These are phyloP conservation scores for Gossypioides kirkii DNA, from an alignment of 345 rosid genomes.

Conservation along the genomic window DNA sequence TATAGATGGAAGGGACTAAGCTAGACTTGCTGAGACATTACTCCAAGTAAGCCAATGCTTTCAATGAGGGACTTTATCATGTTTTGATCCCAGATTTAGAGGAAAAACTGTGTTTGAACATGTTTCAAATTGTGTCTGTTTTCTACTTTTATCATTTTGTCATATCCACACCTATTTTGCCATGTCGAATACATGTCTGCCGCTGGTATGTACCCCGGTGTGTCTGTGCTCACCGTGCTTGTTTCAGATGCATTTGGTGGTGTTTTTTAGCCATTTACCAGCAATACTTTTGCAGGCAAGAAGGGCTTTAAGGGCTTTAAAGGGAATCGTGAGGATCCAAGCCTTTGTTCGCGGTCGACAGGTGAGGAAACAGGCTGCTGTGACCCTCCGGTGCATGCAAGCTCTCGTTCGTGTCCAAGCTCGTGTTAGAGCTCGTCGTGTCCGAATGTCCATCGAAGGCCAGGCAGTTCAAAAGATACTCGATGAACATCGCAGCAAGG, in stretches of 20 bases:
- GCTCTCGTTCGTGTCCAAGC: conserved; percentile 96
- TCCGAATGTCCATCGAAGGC: conserved; percentile 78
- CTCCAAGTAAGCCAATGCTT: too few species aligned
- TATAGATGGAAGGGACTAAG: not conserved
- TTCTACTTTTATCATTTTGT: too few species aligned
- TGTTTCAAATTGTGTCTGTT: too few species aligned
- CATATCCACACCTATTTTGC: too few species aligned
- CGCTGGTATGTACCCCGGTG: too few species aligned
- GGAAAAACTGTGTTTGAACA: too few species aligned
- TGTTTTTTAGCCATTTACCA: not conserved
- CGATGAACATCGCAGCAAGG: conserved; percentile 52
- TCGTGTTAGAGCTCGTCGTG: conserved; percentile 87
- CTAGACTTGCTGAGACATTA: not conserved
- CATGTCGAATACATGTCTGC: too few species aligned
- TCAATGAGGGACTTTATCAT: too few species aligned
- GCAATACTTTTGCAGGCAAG: conserved; percentile 49
- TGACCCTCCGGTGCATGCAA: conserved; percentile 92
- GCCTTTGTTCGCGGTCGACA: conserved; percentile 90
- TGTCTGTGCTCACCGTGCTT: not conserved
- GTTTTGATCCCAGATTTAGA: too few species aligned
- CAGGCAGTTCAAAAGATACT: conserved; percentile 73
- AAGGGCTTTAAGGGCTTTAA: conserved; percentile 83
- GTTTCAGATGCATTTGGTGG: not conserved
- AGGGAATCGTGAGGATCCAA: conserved; percentile 90
- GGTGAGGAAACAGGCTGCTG: conserved; percentile 97